Base-by-base conservation (phyloP, 1,284 basidiomycete genomes). In the Veloporphyrellus conicus region DNA sequence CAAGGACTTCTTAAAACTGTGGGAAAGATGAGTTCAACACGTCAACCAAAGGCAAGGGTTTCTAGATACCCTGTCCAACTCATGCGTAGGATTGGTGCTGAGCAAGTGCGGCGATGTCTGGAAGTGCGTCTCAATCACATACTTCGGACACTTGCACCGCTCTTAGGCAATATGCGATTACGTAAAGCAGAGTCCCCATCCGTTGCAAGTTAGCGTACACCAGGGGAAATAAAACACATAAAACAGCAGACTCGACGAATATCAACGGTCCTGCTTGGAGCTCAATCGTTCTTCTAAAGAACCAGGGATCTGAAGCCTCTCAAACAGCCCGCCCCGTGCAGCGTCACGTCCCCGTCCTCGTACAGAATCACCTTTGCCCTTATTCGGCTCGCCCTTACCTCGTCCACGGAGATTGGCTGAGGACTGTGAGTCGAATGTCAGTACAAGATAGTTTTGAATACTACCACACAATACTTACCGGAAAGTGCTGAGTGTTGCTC, bases 1-100 rank as follows among this genome's bases (percentile, higher is more conserved):
- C 51, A 96, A 80, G 25, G 90, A 86, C 76, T 97, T 97, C 76
- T 96, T 95, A 74, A 96, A 88, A 56, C 93, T 92, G 59, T 15
- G 31, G 11, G 20, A 23, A 15, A 39, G 3, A 8, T 63, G 20
- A 61, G 45, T 19, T 31, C 12, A 20, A 7, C 20, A 35, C 14
- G 27, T 31, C 33, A 12, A 34, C 6, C 10, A 11, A 16, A 41
- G 4, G 37, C n/a, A 4, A 36, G 1, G 6, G 37, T 25, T 11
- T 29, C n/a, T 27, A 45, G 49, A 18, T 54, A 77, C 75, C 75
- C 75, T 57, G 72, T 67, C 75, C 75, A 77, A 50, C 76, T 77
- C 75, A 77, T 76, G 16, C 20, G 27, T 34, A 16, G 9, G 15
- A 15, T 35, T 28, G n/a, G 16, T 23, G 15, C 18, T 8, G 27